Conservation (phyloP, 2,329 filamentous ascomycete genomes). For the Byssothecium circinans region DNA sequence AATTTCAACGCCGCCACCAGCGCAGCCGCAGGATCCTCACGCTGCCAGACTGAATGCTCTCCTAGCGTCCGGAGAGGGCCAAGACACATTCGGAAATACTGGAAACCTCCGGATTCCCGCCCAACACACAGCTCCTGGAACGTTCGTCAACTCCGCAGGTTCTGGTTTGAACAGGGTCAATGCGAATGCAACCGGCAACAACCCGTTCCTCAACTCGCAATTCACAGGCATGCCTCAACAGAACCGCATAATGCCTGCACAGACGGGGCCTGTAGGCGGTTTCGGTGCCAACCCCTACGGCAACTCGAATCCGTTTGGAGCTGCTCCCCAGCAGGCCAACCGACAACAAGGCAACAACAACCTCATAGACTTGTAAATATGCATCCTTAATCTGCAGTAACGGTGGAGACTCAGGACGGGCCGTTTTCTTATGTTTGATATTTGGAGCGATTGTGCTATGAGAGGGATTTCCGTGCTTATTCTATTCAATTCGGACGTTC, state of each 20-base stretch:
- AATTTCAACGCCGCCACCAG: slow-evolving; percentile 44
- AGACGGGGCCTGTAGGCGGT: slow-evolving; percentile 52
- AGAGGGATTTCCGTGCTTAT: slow-evolving; percentile 4
- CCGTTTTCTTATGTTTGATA: slow-evolving; percentile 24
- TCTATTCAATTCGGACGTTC: slow-evolving; percentile 11
- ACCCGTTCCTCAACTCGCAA: slow-evolving; percentile 84
- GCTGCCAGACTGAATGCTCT: slow-evolving; percentile 80
- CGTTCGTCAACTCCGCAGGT: slow-evolving; percentile 94
- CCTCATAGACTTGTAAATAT: slow-evolving; percentile 60
- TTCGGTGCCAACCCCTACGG: slow-evolving; percentile 49
- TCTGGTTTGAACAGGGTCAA: slow-evolving; percentile 74
- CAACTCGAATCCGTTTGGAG: slow-evolving; percentile 60
- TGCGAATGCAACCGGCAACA: slow-evolving; percentile 70
- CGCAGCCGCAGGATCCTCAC: slow-evolving; percentile 57
- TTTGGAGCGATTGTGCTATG: slow-evolving; percentile 16
- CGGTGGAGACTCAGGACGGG: background rate
- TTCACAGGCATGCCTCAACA: slow-evolving; percentile 69
- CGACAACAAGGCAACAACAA: slow-evolving; percentile 56
- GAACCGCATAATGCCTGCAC: slow-evolving; percentile 50
- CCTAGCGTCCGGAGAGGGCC: slow-evolving; percentile 82
- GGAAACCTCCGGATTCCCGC: slow-evolving; percentile 92
- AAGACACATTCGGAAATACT: slow-evolving; percentile 98
- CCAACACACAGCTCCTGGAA: slow-evolving; percentile 94
- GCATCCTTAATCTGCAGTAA: background rate
- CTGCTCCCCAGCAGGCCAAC: slow-evolving; percentile 45